Conservation (phyloP, 1,284 basidiomycete species). For the Peniophora sp. region DNA sequence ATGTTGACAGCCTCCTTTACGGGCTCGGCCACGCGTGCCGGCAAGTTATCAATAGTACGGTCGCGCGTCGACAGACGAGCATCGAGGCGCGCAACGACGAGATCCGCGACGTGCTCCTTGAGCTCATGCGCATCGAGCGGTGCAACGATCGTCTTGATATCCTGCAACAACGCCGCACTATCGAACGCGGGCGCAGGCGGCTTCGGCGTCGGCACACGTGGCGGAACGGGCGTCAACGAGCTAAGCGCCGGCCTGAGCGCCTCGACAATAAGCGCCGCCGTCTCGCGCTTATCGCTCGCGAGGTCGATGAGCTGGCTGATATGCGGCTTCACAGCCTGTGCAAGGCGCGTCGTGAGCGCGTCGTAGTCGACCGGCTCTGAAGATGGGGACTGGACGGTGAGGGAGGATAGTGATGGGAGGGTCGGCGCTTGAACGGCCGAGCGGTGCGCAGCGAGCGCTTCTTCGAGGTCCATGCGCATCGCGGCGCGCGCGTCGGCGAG, state of each 20-base stretch:
- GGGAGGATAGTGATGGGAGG: constrained; percentile 43
- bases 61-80: constrained; percentile 71
- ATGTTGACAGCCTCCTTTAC: constrained; percentile 37
- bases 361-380: constrained; percentile 71
- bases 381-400: constrained; percentile 43
- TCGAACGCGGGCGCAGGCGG: constrained; percentile 48
- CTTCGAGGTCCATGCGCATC: constrained; percentile 51
- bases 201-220: constrained; percentile 16
- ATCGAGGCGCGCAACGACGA: constrained; percentile 76
- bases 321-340: constrained; percentile 80
- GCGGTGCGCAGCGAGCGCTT: constrained; percentile 32
- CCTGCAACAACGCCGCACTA: constrained; percentile 49
- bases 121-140: constrained; percentile 76
- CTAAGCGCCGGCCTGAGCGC: constrained; percentile 62
- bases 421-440: constrained; percentile 52
- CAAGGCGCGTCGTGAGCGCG: constrained; percentile 58
- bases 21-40: constrained; percentile 45
- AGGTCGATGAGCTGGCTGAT: constrained; percentile 81
- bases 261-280: constrained; percentile 70
- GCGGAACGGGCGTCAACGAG: constrained; percentile 23
- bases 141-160: constrained; percentile 61
- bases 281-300: constrained; percentile 78
- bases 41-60: constrained; percentile 52
- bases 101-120: constrained; percentile 78
- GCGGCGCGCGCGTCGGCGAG: constrained; percentile 49